Evolutionary conservation across 768 basidiomycete genomes (phyloP), one percentile per base, ranked within the genome.

Genomic region (Xanthoconium purpureum): DNA sequence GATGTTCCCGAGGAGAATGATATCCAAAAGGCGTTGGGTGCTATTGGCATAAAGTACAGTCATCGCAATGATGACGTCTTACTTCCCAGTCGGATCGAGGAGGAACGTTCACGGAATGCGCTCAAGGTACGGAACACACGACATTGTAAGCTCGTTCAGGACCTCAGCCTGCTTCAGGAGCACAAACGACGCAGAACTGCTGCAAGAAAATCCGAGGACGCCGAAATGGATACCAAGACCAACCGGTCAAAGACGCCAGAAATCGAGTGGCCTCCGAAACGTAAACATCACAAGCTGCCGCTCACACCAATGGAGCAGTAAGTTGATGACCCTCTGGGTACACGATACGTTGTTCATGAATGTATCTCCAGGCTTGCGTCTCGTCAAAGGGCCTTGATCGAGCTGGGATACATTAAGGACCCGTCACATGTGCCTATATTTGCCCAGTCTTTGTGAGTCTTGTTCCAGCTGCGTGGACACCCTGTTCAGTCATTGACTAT

Each of bases 51-150:
- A 5, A 78, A 77, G 49, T 93, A 92, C 59, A 87, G 81, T 33
- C 91, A 92, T 63, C 78, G 80, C 24, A 92, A 93, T 58, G 85
- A 89, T 51, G 80, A 86, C 18, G 75, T 92, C 14, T 74, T 93
- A 14, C 75, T 77, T 9, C 81, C 85, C 5, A 92, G 84, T 64
- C 78, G 77, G 10, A 83, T 91, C 29, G 88, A 89, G 63, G 83
- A 84, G 50, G 80, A 84, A 61, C 78, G 83, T 43, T 78, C 84
- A 4, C 80, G 77, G 56, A 78, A 76, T 20, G 79, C 80, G 15
- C 68, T 85, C 30, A 71, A 80, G 71, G 85, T 84, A 56, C 14
- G 12, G 69, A 60, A 17, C 44, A 47, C 10, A 20, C 36, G 46
- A 38, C 29, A 32, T 24, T 24, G 24, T 24, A 36, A 3, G n/a